Conservation (phyloP, 2,329 filamentous ascomycete species). For the Pyrenochaeta sp. region DNA sequence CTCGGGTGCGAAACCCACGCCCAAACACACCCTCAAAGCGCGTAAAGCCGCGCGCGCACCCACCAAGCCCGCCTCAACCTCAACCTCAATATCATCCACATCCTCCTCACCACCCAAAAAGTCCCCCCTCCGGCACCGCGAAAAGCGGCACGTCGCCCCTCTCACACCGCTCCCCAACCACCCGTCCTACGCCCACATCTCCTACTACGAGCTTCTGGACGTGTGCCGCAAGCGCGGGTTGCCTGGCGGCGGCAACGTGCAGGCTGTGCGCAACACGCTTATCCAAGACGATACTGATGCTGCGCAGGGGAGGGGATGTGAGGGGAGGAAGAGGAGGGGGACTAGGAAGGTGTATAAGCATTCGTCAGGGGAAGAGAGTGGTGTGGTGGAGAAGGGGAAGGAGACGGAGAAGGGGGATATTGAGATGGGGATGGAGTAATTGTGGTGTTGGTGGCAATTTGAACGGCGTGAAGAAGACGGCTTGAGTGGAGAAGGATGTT, state of each 20-base stretch:
- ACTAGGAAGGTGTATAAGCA: conserved; percentile 2
- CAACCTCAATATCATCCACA: not conserved
- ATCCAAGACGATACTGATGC: conserved; percentile 29
- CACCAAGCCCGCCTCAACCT: not conserved
- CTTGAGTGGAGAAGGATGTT: no score
- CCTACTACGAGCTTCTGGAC: conserved; percentile 23
- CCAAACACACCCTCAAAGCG: not conserved
- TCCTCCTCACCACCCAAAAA: not conserved
- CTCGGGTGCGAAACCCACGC: not conserved
- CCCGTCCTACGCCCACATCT: conserved; percentile 14
- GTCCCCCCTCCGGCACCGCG: no score
- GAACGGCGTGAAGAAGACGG: not conserved
- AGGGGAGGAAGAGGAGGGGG: conserved; percentile 1
- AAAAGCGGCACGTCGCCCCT: not conserved
- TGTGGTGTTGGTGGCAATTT: not conserved
- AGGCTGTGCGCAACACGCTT: conserved; percentile 19
- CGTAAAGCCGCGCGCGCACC: not conserved
- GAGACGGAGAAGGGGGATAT: not conserved
- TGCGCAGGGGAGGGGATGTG: conserved; percentile 6
- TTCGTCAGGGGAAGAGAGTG: not conserved
- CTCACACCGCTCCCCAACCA: conserved; percentile 6
- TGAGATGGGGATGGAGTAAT: not conserved
- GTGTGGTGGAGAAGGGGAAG: not conserved
- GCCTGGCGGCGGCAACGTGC: conserved; percentile 12
- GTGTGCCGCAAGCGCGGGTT: conserved; percentile 24